Percentiles rank a stretch among this genome's conserved stretches.
Evolutionary conservation across 768 basidiomycete species (phyloP).

Genomic region (Kwoniella sp.): DNA sequence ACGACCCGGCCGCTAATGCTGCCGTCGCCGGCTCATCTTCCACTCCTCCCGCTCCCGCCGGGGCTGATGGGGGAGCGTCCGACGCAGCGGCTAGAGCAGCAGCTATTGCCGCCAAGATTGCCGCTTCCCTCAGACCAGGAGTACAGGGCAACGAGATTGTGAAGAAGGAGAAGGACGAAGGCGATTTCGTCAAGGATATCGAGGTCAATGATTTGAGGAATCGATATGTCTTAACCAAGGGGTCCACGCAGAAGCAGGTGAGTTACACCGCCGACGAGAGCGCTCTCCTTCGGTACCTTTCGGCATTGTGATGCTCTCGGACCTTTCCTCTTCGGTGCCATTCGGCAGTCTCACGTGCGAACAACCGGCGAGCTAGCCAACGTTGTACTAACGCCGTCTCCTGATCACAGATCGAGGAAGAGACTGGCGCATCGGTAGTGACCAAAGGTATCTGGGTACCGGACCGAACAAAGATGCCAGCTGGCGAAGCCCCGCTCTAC

Average conservation of each 20-base stretch:
- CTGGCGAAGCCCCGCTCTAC: conserved; percentile 90
- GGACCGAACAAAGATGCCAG: conserved; percentile 83
- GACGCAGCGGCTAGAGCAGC: conserved; percentile 67
- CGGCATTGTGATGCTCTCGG: too few relatives aligned
- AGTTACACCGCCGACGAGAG: too few relatives aligned
- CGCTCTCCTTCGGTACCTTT: neutral
- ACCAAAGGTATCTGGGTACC: conserved; percentile 98
- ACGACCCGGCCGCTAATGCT: conserved; percentile 61
- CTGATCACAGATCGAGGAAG: conserved; percentile 72
- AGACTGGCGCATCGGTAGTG: conserved; percentile 87
- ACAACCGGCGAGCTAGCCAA: too few relatives aligned
- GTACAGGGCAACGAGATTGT: conserved; percentile 58
- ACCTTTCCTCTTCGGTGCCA: too few relatives aligned
- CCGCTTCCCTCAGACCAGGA: conserved; percentile 59
- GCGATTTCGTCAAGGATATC: conserved; percentile 83
- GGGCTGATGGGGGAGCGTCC: conserved; percentile 26
- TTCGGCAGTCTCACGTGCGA: too few relatives aligned
- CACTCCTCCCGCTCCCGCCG: conserved; percentile 59
- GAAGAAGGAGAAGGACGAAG: conserved; percentile 69
- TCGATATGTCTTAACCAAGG: conserved; percentile 90
- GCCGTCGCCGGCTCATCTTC: neutral
- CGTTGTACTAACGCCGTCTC: neutral
- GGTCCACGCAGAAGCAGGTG: conserved; percentile 87
- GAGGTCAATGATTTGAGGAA: conserved; percentile 97
- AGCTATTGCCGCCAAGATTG: conserved; percentile 92